Conservation (phyloP, 2,329 filamentous ascomycete genomes). For the Diatrype stigma region DNA sequence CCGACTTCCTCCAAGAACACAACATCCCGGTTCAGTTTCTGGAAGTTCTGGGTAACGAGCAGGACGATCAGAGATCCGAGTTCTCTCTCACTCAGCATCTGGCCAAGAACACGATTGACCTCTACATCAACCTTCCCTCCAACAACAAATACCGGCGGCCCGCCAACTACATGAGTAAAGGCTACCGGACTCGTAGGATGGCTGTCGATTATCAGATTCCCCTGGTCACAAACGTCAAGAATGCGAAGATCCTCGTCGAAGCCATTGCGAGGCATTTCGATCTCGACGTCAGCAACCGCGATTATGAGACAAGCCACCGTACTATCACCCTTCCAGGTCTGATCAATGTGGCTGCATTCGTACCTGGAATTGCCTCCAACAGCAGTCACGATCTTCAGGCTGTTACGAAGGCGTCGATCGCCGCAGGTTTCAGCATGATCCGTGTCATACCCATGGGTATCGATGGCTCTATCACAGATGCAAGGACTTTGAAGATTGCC, state of each 20-base stretch:
- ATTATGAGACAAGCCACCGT: constrained; percentile 87
- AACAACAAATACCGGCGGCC: constrained; percentile 96
- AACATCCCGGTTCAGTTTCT: constrained; percentile 89
- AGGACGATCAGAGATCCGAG: constrained; percentile 86
- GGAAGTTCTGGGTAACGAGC: constrained; percentile 73
- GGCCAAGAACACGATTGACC: constrained; percentile 94
- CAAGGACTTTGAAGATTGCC: constrained; percentile 64
- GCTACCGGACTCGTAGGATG: constrained; percentile 95
- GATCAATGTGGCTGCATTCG: constrained; percentile 76
- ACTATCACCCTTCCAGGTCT: constrained; percentile 70
- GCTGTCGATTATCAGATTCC: constrained; percentile 96
- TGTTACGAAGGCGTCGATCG: constrained; percentile 69
- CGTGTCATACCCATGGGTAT: constrained; percentile 73
- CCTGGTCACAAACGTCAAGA: constrained; percentile 97
- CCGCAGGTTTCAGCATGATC: constrained; percentile 75
- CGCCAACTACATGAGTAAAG: constrained; percentile 97
- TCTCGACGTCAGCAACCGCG: constrained; percentile 74
- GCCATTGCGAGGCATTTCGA: constrained; percentile 87
- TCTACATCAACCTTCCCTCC: constrained; percentile 99
- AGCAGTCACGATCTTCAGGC: constrained; percentile 64
- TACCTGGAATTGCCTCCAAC: constrained; percentile 64
- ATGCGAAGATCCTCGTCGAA: constrained; percentile 94
- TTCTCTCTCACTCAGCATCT: constrained; percentile 96
- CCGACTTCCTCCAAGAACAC: constrained; percentile 93
- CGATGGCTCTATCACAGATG: constrained; percentile 68